phyloP scores from a whole-genome alignment of 495 filamentous ascomycete species.

The Penicillium paradoxum region DNA sequence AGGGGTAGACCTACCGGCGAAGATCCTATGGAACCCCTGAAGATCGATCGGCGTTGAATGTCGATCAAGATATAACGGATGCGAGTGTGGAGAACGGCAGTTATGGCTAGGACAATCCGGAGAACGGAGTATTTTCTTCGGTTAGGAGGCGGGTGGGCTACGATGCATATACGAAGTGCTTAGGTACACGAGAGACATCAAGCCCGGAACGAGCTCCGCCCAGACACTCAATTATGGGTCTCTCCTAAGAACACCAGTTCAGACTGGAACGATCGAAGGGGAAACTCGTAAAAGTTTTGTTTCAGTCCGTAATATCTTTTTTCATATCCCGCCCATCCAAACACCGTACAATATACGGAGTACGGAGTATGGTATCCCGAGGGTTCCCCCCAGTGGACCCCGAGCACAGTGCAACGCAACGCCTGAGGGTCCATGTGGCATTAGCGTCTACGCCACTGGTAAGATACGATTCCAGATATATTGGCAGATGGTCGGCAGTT shows the following conservation, averaged over 20 bases:
- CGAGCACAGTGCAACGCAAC: neutral
- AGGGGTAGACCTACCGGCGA: neutral
- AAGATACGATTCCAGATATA: neutral
- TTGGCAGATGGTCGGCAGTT: neutral
- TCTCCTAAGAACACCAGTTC: neutral
- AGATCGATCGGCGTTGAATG: conserved; percentile 7
- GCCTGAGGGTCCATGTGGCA: neutral
- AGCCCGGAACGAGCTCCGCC: neutral
- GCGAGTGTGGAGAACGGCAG: conserved; percentile 2
- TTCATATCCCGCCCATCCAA: too few relatives aligned
- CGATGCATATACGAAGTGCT: too few relatives aligned
- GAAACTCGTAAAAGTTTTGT: neutral
- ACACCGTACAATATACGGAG: too few relatives aligned
- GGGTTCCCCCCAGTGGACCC: neutral
- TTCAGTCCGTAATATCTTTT: neutral
- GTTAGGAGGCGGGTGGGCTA: too few relatives aligned
- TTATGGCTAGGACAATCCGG: neutral
- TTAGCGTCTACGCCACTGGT: neutral
- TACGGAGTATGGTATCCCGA: neutral
- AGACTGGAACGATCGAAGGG: too few relatives aligned
- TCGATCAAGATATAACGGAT: conserved; percentile 4
- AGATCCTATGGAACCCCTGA: conserved; percentile 10
- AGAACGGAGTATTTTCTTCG: too few relatives aligned
- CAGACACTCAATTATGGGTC: neutral
- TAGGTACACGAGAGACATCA: neutral